Conservation (phyloP, 1,284 basidiomycete species). For the Thelephora terrestris region DNA sequence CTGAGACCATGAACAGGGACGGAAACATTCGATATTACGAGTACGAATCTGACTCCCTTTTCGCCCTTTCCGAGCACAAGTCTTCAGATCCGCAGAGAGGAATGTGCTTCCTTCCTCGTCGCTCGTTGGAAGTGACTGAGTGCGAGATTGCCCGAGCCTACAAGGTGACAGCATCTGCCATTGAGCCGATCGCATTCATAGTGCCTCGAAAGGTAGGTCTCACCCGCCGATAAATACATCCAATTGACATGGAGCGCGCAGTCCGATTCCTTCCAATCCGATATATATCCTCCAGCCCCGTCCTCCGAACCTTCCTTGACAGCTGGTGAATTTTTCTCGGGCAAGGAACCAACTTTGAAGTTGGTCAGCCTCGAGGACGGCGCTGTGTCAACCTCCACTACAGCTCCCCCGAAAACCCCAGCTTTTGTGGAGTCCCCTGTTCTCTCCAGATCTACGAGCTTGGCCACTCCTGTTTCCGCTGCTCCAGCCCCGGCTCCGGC, state of each 20-base stretch:
- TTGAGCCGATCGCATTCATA: slow-evolving; percentile 90
- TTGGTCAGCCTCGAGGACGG: slow-evolving; percentile 58
- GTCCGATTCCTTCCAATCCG: slow-evolving; percentile 84
- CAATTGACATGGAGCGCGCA: slow-evolving; percentile 18
- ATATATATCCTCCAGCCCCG: slow-evolving; percentile 90
- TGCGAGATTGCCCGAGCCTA: slow-evolving; percentile 95
- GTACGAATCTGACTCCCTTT: slow-evolving; percentile 80
- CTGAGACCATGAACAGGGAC: slow-evolving; percentile 40
- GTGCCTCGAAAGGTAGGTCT: slow-evolving; percentile 78
- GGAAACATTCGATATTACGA: slow-evolving; percentile 96
- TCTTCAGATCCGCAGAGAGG: slow-evolving; percentile 90
- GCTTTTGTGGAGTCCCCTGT: slow-evolving; percentile 11
- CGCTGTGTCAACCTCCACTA: slow-evolving; percentile 26
- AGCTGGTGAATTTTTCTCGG: slow-evolving; percentile 81
- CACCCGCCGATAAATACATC: background rate
- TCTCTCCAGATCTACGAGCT: slow-evolving; percentile 19
- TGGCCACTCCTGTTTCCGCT: slow-evolving; percentile 26
- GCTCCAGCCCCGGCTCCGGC: slow-evolving; percentile 21
- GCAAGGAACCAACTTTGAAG: slow-evolving; percentile 69
- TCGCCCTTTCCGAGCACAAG: slow-evolving; percentile 81
- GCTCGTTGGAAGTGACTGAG: slow-evolving; percentile 78
- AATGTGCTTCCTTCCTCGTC: slow-evolving; percentile 91
- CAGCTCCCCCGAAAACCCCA: slow-evolving; percentile 23
- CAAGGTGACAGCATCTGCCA: slow-evolving; percentile 69
- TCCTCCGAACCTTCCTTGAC: slow-evolving; percentile 73